Conservation (phyloP, 169 alveolate species). For the Plasmodium knowlesi region DNA sequence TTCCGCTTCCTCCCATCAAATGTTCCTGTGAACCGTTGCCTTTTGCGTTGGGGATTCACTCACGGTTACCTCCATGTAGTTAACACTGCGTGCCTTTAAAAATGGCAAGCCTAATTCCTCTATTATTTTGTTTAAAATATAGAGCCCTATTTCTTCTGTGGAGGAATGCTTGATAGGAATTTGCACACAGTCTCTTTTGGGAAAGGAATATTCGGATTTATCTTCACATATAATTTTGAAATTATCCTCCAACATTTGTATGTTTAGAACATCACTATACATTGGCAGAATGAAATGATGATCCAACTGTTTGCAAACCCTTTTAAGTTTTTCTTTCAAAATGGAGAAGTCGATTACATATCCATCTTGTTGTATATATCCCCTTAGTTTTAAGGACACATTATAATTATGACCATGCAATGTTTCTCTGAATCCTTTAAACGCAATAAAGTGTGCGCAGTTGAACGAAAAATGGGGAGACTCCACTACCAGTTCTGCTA, state of each 20-base stretch:
- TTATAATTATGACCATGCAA: conserved; percentile 76
- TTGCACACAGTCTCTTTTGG: conserved; percentile 51
- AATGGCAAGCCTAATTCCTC: conserved; percentile 42
- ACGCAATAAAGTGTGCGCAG: conserved; percentile 75
- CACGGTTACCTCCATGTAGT: conserved; percentile 43
- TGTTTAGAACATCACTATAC: conserved; percentile 70
- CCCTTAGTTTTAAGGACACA: conserved; percentile 63
- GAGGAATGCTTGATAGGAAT: conserved; percentile 75
- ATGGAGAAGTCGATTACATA: conserved; percentile 72
- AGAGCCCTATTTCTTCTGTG: conserved; percentile 63
- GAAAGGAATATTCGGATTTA: conserved; percentile 66
- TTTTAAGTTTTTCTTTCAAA: conserved; percentile 38
- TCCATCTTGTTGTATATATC: conserved; percentile 65
- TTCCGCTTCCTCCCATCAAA: neutral
- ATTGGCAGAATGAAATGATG: conserved; percentile 69
- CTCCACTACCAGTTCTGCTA: conserved; percentile 51
- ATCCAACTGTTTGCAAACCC: conserved; percentile 47
- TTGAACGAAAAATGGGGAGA: conserved; percentile 73
- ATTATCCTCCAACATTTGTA: conserved; percentile 39
- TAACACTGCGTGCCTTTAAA: conserved; percentile 30
- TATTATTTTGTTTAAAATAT: conserved; percentile 28
- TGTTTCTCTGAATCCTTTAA: conserved; percentile 63
- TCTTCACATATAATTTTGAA: conserved; percentile 67
- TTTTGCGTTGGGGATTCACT: conserved; percentile 70
- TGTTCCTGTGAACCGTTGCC: conserved; percentile 29